A percentile compares a stretch with the other conserved stretches of the same genome.
Evolutionary conservation across 179 eudicot species (phyloP).

Genomic region (Heliamphora pulchella): DNA sequence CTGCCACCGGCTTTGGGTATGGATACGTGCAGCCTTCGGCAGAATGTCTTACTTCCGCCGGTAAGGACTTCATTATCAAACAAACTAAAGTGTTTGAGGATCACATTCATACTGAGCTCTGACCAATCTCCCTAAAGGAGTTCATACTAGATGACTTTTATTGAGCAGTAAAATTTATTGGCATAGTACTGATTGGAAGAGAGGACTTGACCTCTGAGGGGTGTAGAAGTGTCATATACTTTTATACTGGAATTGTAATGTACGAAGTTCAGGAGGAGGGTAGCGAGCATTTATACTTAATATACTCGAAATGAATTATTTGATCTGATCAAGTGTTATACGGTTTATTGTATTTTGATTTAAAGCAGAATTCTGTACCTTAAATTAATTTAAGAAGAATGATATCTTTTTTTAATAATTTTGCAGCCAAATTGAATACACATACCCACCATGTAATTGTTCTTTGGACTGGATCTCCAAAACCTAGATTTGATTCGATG

Average conservation of each 20-base stretch:
- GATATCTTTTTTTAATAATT: background rate
- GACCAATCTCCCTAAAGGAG: background rate
- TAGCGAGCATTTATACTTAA: background rate
- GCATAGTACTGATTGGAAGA: background rate
- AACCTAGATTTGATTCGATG: too few relatives aligned
- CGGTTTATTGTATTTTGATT: background rate
- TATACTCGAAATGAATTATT: background rate
- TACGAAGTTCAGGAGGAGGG: background rate
- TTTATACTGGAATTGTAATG: background rate
- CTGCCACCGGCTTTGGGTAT: slow-evolving; percentile 47
- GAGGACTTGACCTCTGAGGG: background rate
- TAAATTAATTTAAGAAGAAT: background rate
- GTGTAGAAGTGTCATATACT: too few relatives aligned
- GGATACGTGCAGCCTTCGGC: slow-evolving; percentile 64
- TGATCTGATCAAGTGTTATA: background rate
- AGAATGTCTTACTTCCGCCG: slow-evolving; percentile 53
- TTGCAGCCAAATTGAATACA: background rate
- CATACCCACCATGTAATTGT: too few relatives aligned
- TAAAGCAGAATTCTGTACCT: background rate
- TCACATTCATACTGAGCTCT: slow-evolving; percentile 59
- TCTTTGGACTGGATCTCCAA: background rate
- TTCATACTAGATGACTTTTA: background rate
- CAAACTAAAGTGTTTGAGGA: slow-evolving; percentile 25
- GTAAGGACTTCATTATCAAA: slow-evolving; percentile 26
- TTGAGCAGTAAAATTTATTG: background rate